Conservation (phyloP, 345 rosid species). For the Sonneratia alba region DNA sequence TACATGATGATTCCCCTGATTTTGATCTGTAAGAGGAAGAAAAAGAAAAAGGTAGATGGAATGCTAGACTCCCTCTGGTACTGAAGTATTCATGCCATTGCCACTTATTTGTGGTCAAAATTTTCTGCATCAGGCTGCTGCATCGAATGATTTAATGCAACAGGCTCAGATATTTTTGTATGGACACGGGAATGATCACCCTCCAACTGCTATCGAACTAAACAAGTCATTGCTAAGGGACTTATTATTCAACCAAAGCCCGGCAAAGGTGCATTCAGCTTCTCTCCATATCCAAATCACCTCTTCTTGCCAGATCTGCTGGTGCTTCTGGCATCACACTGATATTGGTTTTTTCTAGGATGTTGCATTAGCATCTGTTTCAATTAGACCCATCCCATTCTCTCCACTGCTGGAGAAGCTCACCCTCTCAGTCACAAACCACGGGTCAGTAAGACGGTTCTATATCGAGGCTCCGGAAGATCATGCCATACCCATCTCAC, state of each 20-base stretch:
- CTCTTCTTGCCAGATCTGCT: not conserved
- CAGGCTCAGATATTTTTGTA: conserved; percentile 72
- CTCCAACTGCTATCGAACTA: conserved; percentile 87
- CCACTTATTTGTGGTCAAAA: not conserved
- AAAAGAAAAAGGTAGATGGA: not conserved
- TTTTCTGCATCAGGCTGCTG: conserved; percentile 12
- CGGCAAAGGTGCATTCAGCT: conserved; percentile 53
- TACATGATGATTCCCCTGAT: not conserved
- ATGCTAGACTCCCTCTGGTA: not conserved
- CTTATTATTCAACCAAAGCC: conserved; percentile 74
- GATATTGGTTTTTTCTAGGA: conserved; percentile 38
- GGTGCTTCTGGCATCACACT: not conserved
- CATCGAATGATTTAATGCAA: conserved; percentile 56
- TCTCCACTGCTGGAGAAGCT: conserved; percentile 91
- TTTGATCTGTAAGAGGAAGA: not conserved
- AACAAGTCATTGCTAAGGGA: conserved; percentile 68
- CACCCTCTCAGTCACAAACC: conserved; percentile 49
- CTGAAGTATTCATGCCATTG: not conserved
- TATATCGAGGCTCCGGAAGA: conserved; percentile 71
- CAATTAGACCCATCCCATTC: conserved; percentile 89
- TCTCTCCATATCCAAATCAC: not conserved
- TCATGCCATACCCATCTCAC: conserved; percentile 58
- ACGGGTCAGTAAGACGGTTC: conserved; percentile 77
- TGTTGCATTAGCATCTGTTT: conserved; percentile 84
- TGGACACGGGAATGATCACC: conserved; percentile 60